A percentile compares a stretch with the other conserved stretches of the same genome.
Evolutionary conservation across 2,329 filamentous ascomycete species (phyloP).

Genomic region (Conoideocrella luteorostrata): DNA sequence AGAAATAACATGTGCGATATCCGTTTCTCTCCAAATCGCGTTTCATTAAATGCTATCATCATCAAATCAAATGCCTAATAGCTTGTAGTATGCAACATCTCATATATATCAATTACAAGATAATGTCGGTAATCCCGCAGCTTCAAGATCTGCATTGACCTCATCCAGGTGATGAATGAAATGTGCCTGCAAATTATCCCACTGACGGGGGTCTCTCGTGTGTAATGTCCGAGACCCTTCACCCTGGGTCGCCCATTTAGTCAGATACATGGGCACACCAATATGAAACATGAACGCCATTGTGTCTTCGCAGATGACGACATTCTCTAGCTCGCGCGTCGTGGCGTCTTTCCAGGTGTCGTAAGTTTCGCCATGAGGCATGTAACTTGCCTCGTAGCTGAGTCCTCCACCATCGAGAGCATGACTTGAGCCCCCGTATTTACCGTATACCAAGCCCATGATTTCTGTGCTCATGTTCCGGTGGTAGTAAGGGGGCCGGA

Average conservation of each 20-base stretch:
- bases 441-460: conserved; percentile 44
- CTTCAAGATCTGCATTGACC: conserved; percentile 17
- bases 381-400: conserved; percentile 27
- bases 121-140: conserved; percentile 11
- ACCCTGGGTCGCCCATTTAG: conserved; percentile 17
- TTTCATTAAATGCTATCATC: too few relatives aligned
- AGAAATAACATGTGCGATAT: too few relatives aligned
- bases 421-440: conserved; percentile 23
- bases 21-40: too few relatives aligned
- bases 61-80: too few relatives aligned
- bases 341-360: conserved; percentile 22
- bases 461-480: conserved; percentile 52
- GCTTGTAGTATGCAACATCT: too few relatives aligned
- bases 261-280: conserved; percentile 17
- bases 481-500: conserved; percentile 61
- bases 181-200: conserved; percentile 18
- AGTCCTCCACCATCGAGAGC: conserved; percentile 23
- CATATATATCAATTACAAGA: too few relatives aligned
- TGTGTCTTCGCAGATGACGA: conserved; percentile 10
- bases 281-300: conserved; percentile 44
- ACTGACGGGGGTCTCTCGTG: conserved; percentile 13
- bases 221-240: conserved; percentile 15
- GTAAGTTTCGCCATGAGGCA: conserved; percentile 30
- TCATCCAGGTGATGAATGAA: conserved; percentile 21
- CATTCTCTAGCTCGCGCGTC: conserved; percentile 19